Conservation (phyloP, 2,329 filamentous ascomycete species). For the Periconia sp. region DNA sequence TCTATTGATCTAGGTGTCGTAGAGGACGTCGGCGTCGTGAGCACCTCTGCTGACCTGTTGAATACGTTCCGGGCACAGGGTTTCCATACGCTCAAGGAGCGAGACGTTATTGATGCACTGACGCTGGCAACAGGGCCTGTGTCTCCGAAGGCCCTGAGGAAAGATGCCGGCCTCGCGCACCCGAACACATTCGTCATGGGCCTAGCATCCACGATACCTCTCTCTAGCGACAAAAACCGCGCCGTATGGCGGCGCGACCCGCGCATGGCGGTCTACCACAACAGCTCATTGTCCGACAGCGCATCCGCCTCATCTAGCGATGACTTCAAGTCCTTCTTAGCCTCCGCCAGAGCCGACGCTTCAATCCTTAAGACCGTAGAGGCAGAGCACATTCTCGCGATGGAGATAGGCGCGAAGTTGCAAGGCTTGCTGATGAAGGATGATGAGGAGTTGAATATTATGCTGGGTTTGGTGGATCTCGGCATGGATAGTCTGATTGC, state of each 20-base stretch:
- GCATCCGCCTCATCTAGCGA: conserved; percentile 2
- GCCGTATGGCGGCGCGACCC: conserved; percentile 22
- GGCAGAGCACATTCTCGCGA: conserved; percentile 14
- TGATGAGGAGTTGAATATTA: conserved; percentile 25
- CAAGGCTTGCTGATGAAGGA: conserved; percentile 20
- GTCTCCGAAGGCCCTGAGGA: neutral
- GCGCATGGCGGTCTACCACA: conserved; percentile 31
- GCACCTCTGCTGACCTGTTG: conserved; percentile 10
- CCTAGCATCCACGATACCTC: conserved; percentile 20
- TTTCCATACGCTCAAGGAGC: neutral
- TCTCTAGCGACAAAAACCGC: conserved; percentile 23
- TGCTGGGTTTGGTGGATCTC: conserved; percentile 21
- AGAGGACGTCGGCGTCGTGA: conserved; percentile 46
- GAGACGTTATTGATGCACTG: neutral
- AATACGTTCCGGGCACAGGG: conserved; percentile 1
- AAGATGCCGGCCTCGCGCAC: neutral
- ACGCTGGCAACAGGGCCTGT: neutral
- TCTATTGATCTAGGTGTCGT: conserved; percentile 60
- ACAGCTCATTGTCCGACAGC: conserved; percentile 6
- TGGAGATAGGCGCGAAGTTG: conserved; percentile 27
- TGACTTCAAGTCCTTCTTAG: conserved; percentile 15
- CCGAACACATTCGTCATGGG: conserved; percentile 17
- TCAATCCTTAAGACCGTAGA: conserved; percentile 14
- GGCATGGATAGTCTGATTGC: conserved; percentile 42
- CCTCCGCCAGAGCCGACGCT: conserved; percentile 11